phyloP scores from a whole-genome alignment of 1,139 yeast species.

The Groenewaldozyma sp. region DNA sequence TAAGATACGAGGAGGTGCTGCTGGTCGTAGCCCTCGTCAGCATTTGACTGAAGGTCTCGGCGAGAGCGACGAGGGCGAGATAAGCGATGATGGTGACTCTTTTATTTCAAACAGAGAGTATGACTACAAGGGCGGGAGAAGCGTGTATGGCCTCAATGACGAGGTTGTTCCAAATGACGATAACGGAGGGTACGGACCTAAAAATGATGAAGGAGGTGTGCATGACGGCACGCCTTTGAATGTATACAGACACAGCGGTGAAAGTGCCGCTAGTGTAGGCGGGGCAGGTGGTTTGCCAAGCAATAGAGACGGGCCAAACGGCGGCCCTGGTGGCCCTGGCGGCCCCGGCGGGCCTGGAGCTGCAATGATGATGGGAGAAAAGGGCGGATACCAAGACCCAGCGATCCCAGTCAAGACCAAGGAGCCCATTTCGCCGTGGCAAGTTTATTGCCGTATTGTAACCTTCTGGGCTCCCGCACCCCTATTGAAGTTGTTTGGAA shows the following conservation, averaged over 20 bases:
- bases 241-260: not conserved
- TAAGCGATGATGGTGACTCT: conserved; percentile 11
- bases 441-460: conserved; percentile 62
- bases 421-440: conserved; percentile 51
- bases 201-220: conserved; percentile 8
- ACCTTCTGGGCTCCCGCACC: conserved; percentile 93
- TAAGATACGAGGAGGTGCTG: not conserved
- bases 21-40: not conserved
- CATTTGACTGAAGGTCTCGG: not conserved
- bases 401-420: conserved; percentile 13
- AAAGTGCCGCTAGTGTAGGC: not conserved
- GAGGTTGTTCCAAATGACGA: conserved; percentile 31
- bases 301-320: no score
- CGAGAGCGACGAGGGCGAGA: conserved; percentile 2
- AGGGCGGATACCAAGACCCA: not conserved
- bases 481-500: conserved; percentile 60
- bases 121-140: conserved; percentile 30
- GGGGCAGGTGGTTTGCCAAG: not conserved
- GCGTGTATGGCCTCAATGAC: conserved; percentile 53
- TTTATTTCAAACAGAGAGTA: conserved; percentile 11
- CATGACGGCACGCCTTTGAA: conserved; percentile 7
- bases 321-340: not conserved
- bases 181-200: conserved; percentile 11
- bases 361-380: not conserved
- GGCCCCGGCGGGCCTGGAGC: not conserved